Base-by-base conservation (phyloP, 352 stramenopile species). In the Chrysophaeum taylorii region DNA sequence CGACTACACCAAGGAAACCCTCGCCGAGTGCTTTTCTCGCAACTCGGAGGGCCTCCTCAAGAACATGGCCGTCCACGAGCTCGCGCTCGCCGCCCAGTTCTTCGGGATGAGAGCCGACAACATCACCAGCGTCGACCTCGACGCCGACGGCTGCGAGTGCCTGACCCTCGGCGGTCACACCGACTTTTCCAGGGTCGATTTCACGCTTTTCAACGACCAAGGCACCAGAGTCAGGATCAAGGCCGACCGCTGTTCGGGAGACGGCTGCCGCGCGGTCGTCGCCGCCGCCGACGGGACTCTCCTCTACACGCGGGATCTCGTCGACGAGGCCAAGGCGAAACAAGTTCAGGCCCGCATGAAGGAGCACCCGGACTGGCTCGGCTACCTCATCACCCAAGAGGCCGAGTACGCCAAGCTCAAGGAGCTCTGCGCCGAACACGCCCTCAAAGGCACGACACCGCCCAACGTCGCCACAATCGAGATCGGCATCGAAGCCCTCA, bases 341-440 rank as follows among this genome's bases (percentile, higher is more conserved):
- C 73, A 77, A 37, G 77, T 83, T 33, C 62, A 71, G 33, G 45
- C 69, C n/a, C 61, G 77, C 31, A 54, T 76, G 31, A 72, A 64
- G 27, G 77, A 72, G 50, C 77, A 82, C 73, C 73, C 76, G 37
- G 76, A 77, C 60, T 78, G 77, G 2, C 82, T 86, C 79, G 77
- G 80, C 12, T 87, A 89, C 68, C 85, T 89, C 52, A 84, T 82
- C 43, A 71, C 76, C 64, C 81, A 89, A 67, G 70, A 77, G 77
- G 73, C 77, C 16, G 81, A 89, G 73, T 89, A 87, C 57, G 60
- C 79, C 35, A 78, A 70, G 66, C 69, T 89, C 0, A 88, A 88
- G 61, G 64, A 79, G 29, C 60, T 75, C 18, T 78, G 85, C 18
- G 74, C 79, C 21, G 69, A 79, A 23, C 66, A 70, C 63, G 62